Evolutionary conservation across 2,329 filamentous ascomycete species (phyloP).

Genomic region (Colletotrichum higginsianum): DNA sequence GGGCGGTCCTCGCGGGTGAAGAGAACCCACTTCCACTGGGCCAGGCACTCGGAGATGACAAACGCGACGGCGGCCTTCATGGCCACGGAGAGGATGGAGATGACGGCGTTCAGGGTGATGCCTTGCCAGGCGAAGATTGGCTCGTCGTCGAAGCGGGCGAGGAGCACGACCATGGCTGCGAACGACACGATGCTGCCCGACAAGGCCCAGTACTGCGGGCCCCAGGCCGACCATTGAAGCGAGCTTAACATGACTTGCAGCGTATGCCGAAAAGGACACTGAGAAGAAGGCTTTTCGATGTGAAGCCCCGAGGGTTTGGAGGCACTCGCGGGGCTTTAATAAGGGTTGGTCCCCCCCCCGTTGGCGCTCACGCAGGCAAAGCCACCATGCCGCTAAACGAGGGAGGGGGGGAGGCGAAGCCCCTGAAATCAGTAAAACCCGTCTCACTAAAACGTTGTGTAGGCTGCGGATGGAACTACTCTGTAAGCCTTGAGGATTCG

Average conservation of each 20-base stretch:
- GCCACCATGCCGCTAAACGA: not conserved
- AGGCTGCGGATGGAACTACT: not conserved
- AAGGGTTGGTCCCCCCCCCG: not conserved
- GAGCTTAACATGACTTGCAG: not conserved
- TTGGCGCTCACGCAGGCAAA: not conserved
- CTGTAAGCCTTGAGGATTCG: constrained; percentile 2
- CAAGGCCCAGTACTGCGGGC: constrained; percentile 1
- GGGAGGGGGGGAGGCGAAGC: not conserved
- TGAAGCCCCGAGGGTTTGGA: not conserved
- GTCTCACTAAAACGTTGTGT: not conserved
- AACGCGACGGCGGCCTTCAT: constrained; percentile 10
- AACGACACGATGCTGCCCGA: not conserved
- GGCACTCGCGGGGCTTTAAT: not conserved
- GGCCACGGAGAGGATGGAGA: constrained; percentile 1
- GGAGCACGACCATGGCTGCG: not conserved
- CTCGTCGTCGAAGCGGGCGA: not conserved
- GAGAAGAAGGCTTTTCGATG: not conserved
- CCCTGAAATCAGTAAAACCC: not conserved
- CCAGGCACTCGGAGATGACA: constrained; percentile 18
- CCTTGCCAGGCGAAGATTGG: constrained; percentile 11
- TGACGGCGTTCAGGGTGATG: constrained; percentile 6
- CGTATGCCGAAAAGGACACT: not conserved
- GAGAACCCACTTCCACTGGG: constrained; percentile 35
- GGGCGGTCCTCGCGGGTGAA: not conserved
- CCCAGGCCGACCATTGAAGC: constrained; percentile 25